Percentiles rank a stretch among this genome's conserved stretches.
Conservation (phyloP, 441 rosid genomes). For the Erodium chrysanthum region DNA sequence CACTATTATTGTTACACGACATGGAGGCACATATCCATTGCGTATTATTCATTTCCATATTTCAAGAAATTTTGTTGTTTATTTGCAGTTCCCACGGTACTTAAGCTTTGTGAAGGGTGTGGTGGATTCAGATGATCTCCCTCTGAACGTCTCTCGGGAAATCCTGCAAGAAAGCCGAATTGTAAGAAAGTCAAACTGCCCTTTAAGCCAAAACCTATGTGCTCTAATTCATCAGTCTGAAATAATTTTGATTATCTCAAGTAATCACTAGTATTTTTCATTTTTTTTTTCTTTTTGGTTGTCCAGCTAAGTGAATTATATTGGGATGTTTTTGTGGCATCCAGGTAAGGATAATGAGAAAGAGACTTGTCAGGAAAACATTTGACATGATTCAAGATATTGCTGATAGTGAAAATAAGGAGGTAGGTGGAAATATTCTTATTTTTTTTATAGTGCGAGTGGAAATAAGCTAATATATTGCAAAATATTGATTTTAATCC, state of each 20-base stretch:
- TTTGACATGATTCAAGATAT: conserved; percentile 95
- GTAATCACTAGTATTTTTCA: no score
- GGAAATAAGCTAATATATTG: no score
- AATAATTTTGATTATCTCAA: no score
- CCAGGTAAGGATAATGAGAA: conserved; percentile 89
- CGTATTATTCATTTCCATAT: no score
- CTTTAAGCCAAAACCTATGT: neutral
- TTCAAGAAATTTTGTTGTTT: neutral
- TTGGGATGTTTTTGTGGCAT: neutral
- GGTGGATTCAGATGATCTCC: conserved; percentile 91
- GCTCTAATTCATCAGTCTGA: no score
- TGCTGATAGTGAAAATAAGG: conserved; percentile 74
- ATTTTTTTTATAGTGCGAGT: no score
- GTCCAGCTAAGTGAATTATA: no score
- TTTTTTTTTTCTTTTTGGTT: no score
- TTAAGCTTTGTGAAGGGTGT: conserved; percentile 96
- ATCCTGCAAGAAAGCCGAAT: conserved; percentile 47
- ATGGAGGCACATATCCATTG: no score
- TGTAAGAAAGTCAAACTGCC: conserved; percentile 63
- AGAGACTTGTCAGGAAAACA: conserved; percentile 88
- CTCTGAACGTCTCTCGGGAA: conserved; percentile 91
- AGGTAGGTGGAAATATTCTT: conserved; percentile 36
- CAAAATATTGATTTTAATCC: conserved; percentile 3
- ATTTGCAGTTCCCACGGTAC: conserved; percentile 78
- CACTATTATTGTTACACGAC: no score